phyloP scores from a whole-genome alignment of 2,329 filamentous ascomycete genomes.

The Colletotrichum horii region DNA sequence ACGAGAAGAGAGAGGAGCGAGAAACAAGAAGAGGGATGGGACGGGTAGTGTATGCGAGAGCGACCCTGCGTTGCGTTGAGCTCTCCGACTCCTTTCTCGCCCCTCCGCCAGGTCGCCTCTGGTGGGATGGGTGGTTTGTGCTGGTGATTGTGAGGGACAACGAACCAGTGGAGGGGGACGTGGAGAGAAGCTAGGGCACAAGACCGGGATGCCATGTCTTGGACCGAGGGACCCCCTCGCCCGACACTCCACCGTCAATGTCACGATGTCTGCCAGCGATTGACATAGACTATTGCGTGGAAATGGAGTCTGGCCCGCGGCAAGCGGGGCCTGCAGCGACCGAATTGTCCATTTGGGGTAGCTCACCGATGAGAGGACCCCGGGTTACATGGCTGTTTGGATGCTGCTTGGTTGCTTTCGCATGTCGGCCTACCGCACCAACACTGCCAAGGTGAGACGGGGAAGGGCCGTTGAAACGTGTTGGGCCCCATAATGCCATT shows the following conservation, averaged over 20 bases:
- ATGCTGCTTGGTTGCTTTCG: neutral
- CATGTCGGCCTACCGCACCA: neutral
- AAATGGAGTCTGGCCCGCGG: slow-evolving; percentile 8
- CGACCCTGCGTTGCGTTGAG: neutral
- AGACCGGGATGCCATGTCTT: slow-evolving; percentile 5
- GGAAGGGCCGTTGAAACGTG: slow-evolving; percentile 2
- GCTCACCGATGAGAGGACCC: neutral
- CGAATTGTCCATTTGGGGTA: neutral
- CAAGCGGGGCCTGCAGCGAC: neutral
- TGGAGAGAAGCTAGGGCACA: neutral
- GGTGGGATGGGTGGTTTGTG: neutral
- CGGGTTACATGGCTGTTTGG: neutral
- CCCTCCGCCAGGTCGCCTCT: neutral
- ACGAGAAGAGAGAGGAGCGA: neutral
- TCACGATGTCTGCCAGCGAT: slow-evolving; percentile 3
- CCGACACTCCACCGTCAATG: slow-evolving; percentile 2
- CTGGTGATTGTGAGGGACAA: neutral
- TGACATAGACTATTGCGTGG: slow-evolving; percentile 2
- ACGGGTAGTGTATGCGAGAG: neutral
- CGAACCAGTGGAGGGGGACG: slow-evolving; percentile 7
- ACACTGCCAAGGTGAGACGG: slow-evolving; percentile 1
- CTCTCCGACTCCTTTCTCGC: neutral
- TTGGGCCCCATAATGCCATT: neutral
- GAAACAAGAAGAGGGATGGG: neutral
- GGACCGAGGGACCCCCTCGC: neutral